Evolutionary conservation across 345 rosid species (phyloP).

Genomic region (Zanthoxylum bungeanum): DNA sequence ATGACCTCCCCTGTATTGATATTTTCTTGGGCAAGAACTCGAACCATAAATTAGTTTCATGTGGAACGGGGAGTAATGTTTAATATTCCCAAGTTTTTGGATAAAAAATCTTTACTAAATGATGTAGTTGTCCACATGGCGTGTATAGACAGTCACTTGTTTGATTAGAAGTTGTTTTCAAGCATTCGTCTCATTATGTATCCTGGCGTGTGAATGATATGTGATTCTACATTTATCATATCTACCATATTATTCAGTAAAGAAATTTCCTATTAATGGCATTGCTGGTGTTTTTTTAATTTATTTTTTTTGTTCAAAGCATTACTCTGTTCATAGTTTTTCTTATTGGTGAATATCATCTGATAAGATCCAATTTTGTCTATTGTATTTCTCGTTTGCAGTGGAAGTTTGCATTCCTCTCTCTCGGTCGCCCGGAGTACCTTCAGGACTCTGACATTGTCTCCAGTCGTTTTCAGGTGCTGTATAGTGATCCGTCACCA

Average conservation of each 20-base stretch:
- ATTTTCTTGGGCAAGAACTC: no score
- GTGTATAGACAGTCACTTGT: background rate
- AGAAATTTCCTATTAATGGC: background rate
- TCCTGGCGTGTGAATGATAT: background rate
- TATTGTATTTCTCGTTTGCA: constrained; percentile 24
- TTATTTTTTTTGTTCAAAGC: background rate
- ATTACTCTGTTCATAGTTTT: background rate
- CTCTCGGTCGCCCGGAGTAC: constrained; percentile 89
- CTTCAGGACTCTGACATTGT: constrained; percentile 79
- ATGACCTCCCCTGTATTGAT: no score
- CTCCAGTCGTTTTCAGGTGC: constrained; percentile 85
- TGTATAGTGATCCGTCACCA: background rate
- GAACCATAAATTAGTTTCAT: no score
- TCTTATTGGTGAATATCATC: background rate
- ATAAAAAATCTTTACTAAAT: background rate
- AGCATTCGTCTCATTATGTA: background rate
- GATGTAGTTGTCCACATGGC: background rate
- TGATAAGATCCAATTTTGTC: background rate
- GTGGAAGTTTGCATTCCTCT: constrained; percentile 95
- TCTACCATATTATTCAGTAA: background rate
- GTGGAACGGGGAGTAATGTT: background rate
- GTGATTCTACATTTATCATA: background rate
- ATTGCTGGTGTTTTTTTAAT: background rate
- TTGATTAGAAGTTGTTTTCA: background rate
- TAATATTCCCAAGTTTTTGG: no score